Base-by-base conservation (phyloP, 495 filamentous ascomycete species). In the Cryomyces minteri region DNA sequence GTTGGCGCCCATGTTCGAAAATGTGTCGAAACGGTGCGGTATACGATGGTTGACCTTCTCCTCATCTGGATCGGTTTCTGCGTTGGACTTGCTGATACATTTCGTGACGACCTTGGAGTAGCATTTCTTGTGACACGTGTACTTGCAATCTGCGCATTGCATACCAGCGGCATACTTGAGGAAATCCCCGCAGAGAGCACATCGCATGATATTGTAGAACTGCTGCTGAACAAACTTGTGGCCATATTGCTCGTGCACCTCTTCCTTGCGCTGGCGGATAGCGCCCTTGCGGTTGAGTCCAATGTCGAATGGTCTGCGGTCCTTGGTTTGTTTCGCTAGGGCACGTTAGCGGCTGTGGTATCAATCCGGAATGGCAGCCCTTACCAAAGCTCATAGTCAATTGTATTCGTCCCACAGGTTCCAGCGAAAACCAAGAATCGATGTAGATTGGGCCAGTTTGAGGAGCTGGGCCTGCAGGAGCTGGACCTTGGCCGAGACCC, bases 171-270 rank as follows among this genome's bases (percentile, higher is more conserved):
- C 88, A 64, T 96, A 96, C 58, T 95, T 96, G 64, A 99, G 78
- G 55, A 96, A 94, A 47, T 96, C 92, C 45, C 88, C 92, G 62
- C 90, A 99, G 18, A 96, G 76, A 32, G 90, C 92, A 66, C 90
- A 99, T 53, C 92, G 90, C 90, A 99, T 99, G 61, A 99, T 94
- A 68, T 96, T 96, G 78, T 96, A 99, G 66, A 96, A 99, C 61
- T 94, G 88, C 63, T 93, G 87, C 52, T 82, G 77, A 41, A 95
- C 77, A 54, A 99, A 99, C 66, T 95, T 95, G 78, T 99, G 90
- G 31, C 90, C 90, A 58, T 93, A 94, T 71, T 94, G 88, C 63
- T 96, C 90, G 65, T 93, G 83, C 9, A 96, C 77, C 52, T 94
- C 86, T 62, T 99, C 90, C 66, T 96, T 96, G 55, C 82, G 81